These are phyloP conservation scores for Solanum appendiculatum DNA, from an alignment of 257 asterid genomes.

Conservation along the genomic window DNA sequence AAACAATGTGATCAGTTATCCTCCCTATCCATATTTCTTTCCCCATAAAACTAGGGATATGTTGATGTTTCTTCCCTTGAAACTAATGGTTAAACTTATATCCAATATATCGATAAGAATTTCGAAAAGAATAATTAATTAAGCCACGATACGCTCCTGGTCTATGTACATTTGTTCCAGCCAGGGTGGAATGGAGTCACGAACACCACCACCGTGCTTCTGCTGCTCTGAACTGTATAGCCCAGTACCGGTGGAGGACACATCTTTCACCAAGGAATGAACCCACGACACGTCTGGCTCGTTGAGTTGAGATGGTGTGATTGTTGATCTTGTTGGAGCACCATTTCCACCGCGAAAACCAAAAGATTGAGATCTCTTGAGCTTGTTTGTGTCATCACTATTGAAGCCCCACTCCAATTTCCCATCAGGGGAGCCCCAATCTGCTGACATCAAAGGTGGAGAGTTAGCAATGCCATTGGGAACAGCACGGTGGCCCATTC, in stretches of 20 bases:
- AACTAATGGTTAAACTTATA: neutral
- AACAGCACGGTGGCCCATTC: constrained; percentile 14
- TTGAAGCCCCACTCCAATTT: constrained; percentile 85
- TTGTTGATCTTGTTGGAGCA: neutral
- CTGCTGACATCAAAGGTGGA: constrained; percentile 26
- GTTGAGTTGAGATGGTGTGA: constrained; percentile 3
- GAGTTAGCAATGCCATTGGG: constrained; percentile 18
- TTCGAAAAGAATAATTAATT: neutral
- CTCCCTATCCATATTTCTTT: neutral
- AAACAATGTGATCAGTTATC: constrained; percentile 2
- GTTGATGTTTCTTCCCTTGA: neutral
- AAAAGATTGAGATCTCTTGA: constrained; percentile 22
- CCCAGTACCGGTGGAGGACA: constrained; percentile 24
- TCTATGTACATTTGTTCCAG: constrained; percentile 83
- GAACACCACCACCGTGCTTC: constrained; percentile 22
- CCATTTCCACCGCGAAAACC: constrained; percentile 17
- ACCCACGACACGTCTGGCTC: constrained; percentile 93
- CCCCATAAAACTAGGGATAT: neutral
- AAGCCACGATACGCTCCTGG: constrained; percentile 80
- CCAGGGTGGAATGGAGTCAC: constrained; percentile 46
- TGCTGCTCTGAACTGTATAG: constrained; percentile 24
- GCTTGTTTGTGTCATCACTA: constrained; percentile 63
- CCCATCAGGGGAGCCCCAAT: constrained; percentile 81
- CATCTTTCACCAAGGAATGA: constrained; percentile 63
- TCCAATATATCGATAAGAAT: constrained; percentile 1